phyloP scores from a whole-genome alignment of 139 green algal genomes.

The Zygnema cylindricum region DNA sequence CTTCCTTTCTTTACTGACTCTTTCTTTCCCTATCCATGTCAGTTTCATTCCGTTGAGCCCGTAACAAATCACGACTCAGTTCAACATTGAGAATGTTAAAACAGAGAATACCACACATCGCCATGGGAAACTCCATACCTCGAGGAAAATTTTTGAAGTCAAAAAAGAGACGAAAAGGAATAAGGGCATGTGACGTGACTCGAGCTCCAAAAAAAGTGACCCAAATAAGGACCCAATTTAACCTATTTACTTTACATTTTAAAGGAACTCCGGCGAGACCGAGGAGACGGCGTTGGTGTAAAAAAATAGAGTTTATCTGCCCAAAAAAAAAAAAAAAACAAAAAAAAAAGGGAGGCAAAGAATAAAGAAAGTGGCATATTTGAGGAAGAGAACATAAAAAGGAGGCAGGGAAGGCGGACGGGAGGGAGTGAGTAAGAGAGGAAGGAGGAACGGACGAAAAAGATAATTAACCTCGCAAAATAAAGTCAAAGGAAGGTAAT shows the following conservation, averaged over 20 bases:
- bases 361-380: neutral
- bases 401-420: neutral
- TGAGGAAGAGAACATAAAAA: neutral
- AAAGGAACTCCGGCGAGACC: neutral
- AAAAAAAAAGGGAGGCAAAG: neutral
- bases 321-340: neutral
- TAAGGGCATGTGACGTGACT: neutral
- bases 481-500: neutral
- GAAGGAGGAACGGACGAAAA: neutral
- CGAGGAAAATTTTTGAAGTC: conserved; percentile 3
- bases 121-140: neutral
- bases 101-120: neutral
- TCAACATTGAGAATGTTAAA: conserved; percentile 2
- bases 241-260: neutral
- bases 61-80: neutral
- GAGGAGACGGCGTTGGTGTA: conserved; percentile 18
- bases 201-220: conserved; percentile 12
- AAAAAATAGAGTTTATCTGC: conserved; percentile 16
- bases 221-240: conserved; percentile 40
- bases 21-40: too few relatives aligned
- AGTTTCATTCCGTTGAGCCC: too few relatives aligned
- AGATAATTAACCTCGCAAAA: too few relatives aligned
- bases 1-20: neutral
- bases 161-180: neutral
- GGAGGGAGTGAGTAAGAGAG: neutral